Evolutionary conservation across 176 grass and related monocot species (phyloP).

Genomic region (Avena insularis): DNA sequence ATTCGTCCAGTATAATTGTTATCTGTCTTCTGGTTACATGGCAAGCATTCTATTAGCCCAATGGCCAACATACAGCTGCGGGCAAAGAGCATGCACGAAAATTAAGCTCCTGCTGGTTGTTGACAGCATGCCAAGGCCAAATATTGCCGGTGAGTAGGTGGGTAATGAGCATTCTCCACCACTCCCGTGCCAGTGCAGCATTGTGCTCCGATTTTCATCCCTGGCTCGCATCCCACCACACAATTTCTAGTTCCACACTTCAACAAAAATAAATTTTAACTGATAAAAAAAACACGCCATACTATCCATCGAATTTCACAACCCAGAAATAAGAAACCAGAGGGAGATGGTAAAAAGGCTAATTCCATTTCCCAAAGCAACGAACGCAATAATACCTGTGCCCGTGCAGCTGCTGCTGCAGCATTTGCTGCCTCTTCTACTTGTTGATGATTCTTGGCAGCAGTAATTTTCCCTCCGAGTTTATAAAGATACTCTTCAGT

Average conservation of each 20-base stretch:
- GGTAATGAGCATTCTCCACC: neutral
- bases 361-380: constrained; percentile 27
- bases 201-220: neutral
- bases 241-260: neutral
- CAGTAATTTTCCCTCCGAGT: constrained; percentile 97
- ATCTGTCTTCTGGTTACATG: constrained; percentile 11
- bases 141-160: neutral
- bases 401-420: constrained; percentile 80
- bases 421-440: constrained; percentile 90
- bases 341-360: neutral
- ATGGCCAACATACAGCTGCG: neutral
- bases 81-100: neutral
- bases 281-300: constrained; percentile 11
- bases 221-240: neutral
- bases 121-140: neutral
- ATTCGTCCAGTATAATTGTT: neutral
- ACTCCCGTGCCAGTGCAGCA: neutral
- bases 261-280: neutral
- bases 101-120: neutral
- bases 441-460: constrained; percentile 87
- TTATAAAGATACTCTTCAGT: constrained; percentile 98
- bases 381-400: constrained; percentile 64
- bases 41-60: neutral
- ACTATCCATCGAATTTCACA: neutral
- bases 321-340: constrained; percentile 4